Evolutionary conservation across 2,329 filamentous ascomycete species (phyloP).

Genomic region (Arthroderma sp.): DNA sequence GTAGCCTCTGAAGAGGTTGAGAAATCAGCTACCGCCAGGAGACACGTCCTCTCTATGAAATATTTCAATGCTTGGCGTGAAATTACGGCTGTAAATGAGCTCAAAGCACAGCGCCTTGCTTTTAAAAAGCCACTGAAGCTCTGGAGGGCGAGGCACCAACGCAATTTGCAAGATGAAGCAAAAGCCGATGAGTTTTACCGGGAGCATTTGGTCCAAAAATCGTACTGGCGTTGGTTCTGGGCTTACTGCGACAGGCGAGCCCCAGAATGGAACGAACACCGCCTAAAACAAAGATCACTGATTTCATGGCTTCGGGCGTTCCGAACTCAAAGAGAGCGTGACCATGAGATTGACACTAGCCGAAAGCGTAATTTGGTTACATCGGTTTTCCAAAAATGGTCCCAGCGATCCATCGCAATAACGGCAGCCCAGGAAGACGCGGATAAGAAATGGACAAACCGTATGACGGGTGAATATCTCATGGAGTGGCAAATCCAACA

Average conservation of each 20-base stretch:
- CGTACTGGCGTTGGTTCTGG: conserved; percentile 35
- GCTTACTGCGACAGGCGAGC: conserved; percentile 30
- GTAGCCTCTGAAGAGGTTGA: conserved; percentile 51
- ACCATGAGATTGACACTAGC: conserved; percentile 24
- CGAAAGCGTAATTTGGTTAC: conserved; percentile 18
- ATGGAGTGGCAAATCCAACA: conserved; percentile 31
- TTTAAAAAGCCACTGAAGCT: conserved; percentile 40
- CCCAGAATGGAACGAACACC: conserved; percentile 30
- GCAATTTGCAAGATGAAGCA: conserved; percentile 23
- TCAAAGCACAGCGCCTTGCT: conserved; percentile 39
- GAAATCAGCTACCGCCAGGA: conserved; percentile 53
- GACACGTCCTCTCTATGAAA: conserved; percentile 55
- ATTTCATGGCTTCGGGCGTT: conserved; percentile 29
- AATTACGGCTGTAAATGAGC: conserved; percentile 48
- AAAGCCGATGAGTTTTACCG: conserved; percentile 21
- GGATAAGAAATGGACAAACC: conserved; percentile 19
- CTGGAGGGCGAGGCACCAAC: conserved; percentile 37
- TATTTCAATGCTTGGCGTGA: conserved; percentile 59
- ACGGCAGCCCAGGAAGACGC: conserved; percentile 19
- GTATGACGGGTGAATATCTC: conserved; percentile 24
- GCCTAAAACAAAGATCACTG: conserved; percentile 28
- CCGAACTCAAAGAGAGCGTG: conserved; percentile 26
- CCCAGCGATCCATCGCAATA: conserved; percentile 20
- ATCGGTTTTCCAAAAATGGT: conserved; percentile 23
- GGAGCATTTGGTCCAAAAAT: conserved; percentile 18